phyloP scores from a whole-genome alignment of 2,329 filamentous ascomycete species.

The Nigrospora osmanthi region DNA sequence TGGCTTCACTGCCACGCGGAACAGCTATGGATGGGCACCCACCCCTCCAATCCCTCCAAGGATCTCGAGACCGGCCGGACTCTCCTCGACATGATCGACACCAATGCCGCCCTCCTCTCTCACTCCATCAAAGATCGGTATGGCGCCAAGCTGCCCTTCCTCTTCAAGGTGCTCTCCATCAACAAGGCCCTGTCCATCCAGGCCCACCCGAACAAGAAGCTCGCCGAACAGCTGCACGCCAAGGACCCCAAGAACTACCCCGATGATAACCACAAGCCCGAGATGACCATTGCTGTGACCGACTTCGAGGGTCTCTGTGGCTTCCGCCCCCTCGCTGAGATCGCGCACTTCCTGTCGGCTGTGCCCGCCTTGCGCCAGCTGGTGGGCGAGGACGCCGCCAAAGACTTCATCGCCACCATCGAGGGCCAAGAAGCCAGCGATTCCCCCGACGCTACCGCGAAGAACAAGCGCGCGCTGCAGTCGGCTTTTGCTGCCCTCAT shows the following conservation, averaged over 20 bases:
- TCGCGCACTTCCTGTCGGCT: slow-evolving; percentile 63
- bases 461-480: slow-evolving; percentile 74
- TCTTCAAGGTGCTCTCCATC: slow-evolving; percentile 97
- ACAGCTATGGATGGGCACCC: slow-evolving; percentile 98
- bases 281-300: slow-evolving; percentile 98
- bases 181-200: slow-evolving; percentile 95
- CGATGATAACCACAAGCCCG: slow-evolving; percentile 98
- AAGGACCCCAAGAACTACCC: slow-evolving; percentile 91
- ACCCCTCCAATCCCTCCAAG: slow-evolving; percentile 90
- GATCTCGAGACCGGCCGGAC: slow-evolving; percentile 77
- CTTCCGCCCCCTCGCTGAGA: slow-evolving; percentile 82
- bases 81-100: slow-evolving; percentile 78
- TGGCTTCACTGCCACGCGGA: slow-evolving; percentile 4
- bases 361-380: slow-evolving; percentile 58
- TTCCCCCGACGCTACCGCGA: slow-evolving; percentile 24
- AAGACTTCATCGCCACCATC: slow-evolving; percentile 43
- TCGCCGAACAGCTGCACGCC: slow-evolving; percentile 80
- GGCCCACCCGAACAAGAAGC: slow-evolving; percentile 91
- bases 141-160: slow-evolving; percentile 78
- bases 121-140: slow-evolving; percentile 66
- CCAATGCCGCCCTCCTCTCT: slow-evolving; percentile 79
- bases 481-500: slow-evolving; percentile 72
- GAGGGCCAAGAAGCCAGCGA: slow-evolving; percentile 41
- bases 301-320: slow-evolving; percentile 94
- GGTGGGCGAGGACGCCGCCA: slow-evolving; percentile 57